phyloP scores from a whole-genome alignment of 441 rosid genomes.

The Metrosideros polymorpha region DNA sequence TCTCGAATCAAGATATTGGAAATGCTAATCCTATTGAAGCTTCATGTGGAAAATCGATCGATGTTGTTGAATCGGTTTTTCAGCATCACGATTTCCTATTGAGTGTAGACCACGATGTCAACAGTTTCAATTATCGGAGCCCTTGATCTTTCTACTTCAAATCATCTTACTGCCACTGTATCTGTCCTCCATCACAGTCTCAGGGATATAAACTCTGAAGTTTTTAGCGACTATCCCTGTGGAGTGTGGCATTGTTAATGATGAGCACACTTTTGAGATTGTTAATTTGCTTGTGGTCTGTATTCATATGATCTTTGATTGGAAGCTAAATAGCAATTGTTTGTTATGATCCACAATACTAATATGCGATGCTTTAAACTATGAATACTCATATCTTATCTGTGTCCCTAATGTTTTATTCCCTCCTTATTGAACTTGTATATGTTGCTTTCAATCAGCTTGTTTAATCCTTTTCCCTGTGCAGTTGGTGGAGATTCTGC shows the following conservation, averaged over 20 bases:
- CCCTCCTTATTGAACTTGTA: not conserved
- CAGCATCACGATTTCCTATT: not conserved
- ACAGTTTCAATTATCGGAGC: not conserved
- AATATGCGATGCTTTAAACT: not conserved
- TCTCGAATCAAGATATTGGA: not conserved
- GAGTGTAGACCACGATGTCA: not conserved
- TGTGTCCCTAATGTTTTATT: not conserved
- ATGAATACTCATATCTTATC: not conserved
- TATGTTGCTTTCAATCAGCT: not conserved
- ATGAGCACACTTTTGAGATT: not conserved
- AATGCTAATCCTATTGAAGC: not conserved
- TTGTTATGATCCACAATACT: not conserved
- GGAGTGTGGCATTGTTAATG: not conserved
- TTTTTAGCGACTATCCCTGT: not conserved
- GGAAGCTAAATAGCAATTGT: not conserved
- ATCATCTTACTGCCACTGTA: not conserved
- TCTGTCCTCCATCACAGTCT: not conserved
- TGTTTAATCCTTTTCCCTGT: not conserved
- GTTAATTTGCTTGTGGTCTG: not conserved
- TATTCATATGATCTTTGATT: not conserved
- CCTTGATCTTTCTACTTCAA: not conserved
- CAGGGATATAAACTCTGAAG: not conserved
- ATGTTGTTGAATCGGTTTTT: not conserved
- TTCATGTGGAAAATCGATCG: not conserved
- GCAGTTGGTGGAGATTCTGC: constrained; percentile 88